A percentile compares a stretch with the other conserved stretches of the same genome.
These are phyloP conservation scores for Hylodesmum podocarpum DNA, from an alignment of 306 rosid species.

Conservation along the genomic window DNA sequence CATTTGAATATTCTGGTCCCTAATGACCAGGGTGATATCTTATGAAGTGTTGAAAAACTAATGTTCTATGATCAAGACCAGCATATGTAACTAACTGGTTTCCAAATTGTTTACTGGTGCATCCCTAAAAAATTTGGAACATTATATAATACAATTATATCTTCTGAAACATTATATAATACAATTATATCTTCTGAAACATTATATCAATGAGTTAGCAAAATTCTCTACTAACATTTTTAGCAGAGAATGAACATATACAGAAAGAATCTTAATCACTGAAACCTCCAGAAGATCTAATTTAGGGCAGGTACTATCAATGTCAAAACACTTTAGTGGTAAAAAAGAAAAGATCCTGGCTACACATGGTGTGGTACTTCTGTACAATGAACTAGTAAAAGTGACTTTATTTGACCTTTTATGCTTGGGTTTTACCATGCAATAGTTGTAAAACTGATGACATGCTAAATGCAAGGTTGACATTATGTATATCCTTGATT, in stretches of 20 bases:
- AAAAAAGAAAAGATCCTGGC: neutral
- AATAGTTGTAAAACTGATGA: neutral
- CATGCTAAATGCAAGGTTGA: neutral
- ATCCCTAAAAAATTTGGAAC: too few relatives aligned
- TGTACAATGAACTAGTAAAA: neutral
- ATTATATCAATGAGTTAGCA: too few relatives aligned
- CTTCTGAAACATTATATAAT: too few relatives aligned
- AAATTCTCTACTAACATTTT: too few relatives aligned
- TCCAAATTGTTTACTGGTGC: neutral
- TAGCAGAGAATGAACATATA: neutral
- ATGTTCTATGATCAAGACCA: neutral
- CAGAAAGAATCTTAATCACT: neutral
- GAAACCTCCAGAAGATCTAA: neutral
- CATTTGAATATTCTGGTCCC: neutral
- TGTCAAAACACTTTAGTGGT: neutral
- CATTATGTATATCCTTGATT: neutral
- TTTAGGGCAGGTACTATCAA: neutral
- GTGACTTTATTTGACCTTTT: neutral
- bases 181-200: too few relatives aligned
- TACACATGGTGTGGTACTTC: neutral
- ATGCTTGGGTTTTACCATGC: neutral
- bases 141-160: too few relatives aligned
- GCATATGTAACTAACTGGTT: neutral
- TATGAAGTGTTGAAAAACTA: neutral
- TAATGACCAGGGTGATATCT: neutral